These are phyloP conservation scores for Eruca vesicaria DNA, from an alignment of 441 rosid genomes.

Conservation along the genomic window DNA sequence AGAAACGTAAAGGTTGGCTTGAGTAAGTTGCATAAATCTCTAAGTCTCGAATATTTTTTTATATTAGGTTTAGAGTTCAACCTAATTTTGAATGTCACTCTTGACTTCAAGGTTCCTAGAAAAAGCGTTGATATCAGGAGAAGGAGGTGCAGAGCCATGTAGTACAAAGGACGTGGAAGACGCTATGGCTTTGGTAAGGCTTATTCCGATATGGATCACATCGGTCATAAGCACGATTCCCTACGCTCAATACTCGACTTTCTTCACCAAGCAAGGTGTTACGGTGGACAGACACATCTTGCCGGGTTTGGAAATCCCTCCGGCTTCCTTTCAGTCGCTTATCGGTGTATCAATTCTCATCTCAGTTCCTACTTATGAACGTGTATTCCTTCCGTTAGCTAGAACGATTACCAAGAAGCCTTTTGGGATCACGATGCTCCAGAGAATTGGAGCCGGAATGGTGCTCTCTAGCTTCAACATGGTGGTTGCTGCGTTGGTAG, in stretches of 20 bases:
- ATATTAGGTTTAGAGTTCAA: slow-evolving; percentile 30
- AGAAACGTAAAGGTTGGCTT: neutral
- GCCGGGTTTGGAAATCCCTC: slow-evolving; percentile 49
- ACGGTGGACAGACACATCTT: slow-evolving; percentile 54
- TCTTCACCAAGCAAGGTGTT: slow-evolving; percentile 71
- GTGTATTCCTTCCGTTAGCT: slow-evolving; percentile 54
- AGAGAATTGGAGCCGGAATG: slow-evolving; percentile 58
- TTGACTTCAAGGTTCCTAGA: slow-evolving; percentile 53
- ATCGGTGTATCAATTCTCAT: slow-evolving; percentile 56
- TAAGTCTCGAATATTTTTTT: slow-evolving; percentile 41
- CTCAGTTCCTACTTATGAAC: slow-evolving; percentile 52
- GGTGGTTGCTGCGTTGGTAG: slow-evolving; percentile 47
- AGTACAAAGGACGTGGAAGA: slow-evolving; percentile 69
- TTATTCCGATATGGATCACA: slow-evolving; percentile 66
- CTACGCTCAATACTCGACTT: slow-evolving; percentile 58
- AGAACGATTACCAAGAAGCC: slow-evolving; percentile 49
- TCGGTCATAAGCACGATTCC: slow-evolving; percentile 56
- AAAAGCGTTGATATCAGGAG: slow-evolving; percentile 50
- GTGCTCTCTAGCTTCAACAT: slow-evolving; percentile 40
- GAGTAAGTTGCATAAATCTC: slow-evolving; percentile 31
- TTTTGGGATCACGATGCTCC: slow-evolving; percentile 69
- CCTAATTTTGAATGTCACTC: neutral
- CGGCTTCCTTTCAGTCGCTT: slow-evolving; percentile 65
- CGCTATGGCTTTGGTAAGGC: slow-evolving; percentile 58
- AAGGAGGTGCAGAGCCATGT: slow-evolving; percentile 42